Evolutionary conservation across 331 rosid species (phyloP), one percentile per base, ranked within the genome.

Genomic region (Quercus phellos): DNA sequence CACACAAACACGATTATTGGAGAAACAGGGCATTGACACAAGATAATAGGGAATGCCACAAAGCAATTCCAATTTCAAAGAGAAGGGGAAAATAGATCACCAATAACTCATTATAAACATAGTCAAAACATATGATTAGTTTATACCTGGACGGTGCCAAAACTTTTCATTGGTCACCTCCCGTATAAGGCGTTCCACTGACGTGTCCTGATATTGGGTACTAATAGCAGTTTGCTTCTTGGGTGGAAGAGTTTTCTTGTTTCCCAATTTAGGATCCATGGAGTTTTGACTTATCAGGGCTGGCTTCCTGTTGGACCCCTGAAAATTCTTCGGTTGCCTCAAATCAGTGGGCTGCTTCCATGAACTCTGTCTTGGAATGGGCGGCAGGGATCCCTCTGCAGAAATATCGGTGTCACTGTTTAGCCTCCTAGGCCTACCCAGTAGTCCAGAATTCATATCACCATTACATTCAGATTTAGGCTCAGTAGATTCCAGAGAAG

Each of bases 161-260:
- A 95, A 93, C 90, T 93, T 95, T 79, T 91, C 99, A 30, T 89
- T 95, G 66, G 98, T 95, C 73, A 95, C 99, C 91, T 95, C 98
- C 74, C 99, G 89, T 85, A 95, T 93, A 63, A 95, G 99, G 77
- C 98, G 97, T 84, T 95, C 99, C 64, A 95, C 96, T 0, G 99
- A 95, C 1, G 98, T 84, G 84, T 95, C 98, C 77, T 90, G 98
- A 82, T 94, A 85, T 75, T 76, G 81, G 63, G 77, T 76, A 80
- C 86, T 86, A 26, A 64, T 80, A 75, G 91, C 72, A 73, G 77
- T 75, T 80, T 87, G 99, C 90, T 91, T 95, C 89, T 95, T 95
- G 82, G 82, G 83, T 68, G 94, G 81, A 83, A 75, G 85, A 77
- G 74, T 83, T 78, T 95, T 95, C 87, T 95, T 95, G 85, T 81